Conservation (phyloP, 129 eudicot species). For the Ambrosia artemisiifolia region DNA sequence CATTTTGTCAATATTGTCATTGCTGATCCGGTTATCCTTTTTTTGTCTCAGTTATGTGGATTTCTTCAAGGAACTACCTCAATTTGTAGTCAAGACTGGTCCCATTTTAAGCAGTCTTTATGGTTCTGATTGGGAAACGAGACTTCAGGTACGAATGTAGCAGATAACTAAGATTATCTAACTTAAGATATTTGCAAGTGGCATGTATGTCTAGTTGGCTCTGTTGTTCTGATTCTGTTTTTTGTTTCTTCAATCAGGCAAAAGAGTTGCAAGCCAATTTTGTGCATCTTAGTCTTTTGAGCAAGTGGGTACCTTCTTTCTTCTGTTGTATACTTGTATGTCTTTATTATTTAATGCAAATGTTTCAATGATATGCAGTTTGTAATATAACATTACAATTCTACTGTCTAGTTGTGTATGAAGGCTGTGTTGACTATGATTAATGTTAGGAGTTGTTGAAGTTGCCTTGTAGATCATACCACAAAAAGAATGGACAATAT, state of each 20-base stretch:
- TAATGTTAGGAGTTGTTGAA: neutral
- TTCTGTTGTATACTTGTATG: conserved; percentile 6
- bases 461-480: neutral
- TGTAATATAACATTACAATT: neutral
- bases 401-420: neutral
- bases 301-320: conserved; percentile 64
- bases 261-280: conserved; percentile 89
- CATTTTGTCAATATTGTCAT: neutral
- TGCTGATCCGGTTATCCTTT: conserved; percentile 2
- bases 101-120: conserved; percentile 53
- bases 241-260: conserved; percentile 43
- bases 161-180: conserved; percentile 13
- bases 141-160: conserved; percentile 59
- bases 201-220: neutral
- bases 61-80: conserved; percentile 84
- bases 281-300: conserved; percentile 75
- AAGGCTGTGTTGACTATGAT: conserved; percentile 1
- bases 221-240: neutral
- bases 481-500: neutral
- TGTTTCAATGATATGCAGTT: neutral
- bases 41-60: conserved; percentile 57
- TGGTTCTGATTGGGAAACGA: conserved; percentile 83
- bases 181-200: neutral
- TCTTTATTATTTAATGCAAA: neutral
- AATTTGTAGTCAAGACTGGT: conserved; percentile 73